Evolutionary conservation across 2,329 filamentous ascomycete species (phyloP).

Genomic region (Leptographium radiaticola): DNA sequence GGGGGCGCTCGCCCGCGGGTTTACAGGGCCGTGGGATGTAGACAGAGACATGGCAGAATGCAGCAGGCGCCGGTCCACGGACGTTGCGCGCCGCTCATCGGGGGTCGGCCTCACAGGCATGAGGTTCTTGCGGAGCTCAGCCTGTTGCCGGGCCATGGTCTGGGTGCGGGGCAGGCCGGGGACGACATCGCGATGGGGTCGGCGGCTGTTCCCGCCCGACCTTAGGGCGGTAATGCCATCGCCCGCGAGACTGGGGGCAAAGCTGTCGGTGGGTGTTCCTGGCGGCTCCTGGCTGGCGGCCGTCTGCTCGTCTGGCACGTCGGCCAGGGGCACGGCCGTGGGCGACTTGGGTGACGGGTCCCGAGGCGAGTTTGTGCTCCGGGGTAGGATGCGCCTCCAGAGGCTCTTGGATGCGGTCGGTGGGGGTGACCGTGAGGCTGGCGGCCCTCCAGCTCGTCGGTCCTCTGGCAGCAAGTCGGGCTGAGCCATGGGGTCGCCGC

Average conservation of each 20-base stretch:
- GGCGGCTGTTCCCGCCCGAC: conserved; percentile 18
- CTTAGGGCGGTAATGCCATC: background rate
- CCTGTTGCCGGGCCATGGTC: conserved; percentile 73
- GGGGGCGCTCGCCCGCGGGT: conserved; percentile 23
- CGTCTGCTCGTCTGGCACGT: background rate
- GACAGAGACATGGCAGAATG: conserved; percentile 24
- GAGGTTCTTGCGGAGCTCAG: conserved; percentile 63
- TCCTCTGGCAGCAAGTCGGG: background rate
- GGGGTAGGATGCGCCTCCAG: conserved; percentile 9
- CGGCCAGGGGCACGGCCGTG: too few species aligned
- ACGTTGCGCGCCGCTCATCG: conserved; percentile 59
- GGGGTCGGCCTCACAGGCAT: conserved; percentile 49
- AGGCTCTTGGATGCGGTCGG: conserved; percentile 5
- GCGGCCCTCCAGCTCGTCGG: background rate
- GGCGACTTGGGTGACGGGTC: background rate
- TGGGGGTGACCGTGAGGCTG: background rate
- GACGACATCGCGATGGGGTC: conserved; percentile 49
- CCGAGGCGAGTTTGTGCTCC: background rate
- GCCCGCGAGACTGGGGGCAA: background rate
- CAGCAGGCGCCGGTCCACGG: conserved; percentile 36
- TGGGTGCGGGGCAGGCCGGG: conserved; percentile 63
- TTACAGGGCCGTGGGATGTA: conserved; percentile 20
- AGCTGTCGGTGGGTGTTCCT: too few species aligned
- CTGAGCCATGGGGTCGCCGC: conserved; percentile 7
- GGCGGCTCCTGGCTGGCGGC: background rate